These are phyloP conservation scores for Polysphondylium violaceum DNA, from an alignment of 78 protist genomes.

Conservation along the genomic window DNA sequence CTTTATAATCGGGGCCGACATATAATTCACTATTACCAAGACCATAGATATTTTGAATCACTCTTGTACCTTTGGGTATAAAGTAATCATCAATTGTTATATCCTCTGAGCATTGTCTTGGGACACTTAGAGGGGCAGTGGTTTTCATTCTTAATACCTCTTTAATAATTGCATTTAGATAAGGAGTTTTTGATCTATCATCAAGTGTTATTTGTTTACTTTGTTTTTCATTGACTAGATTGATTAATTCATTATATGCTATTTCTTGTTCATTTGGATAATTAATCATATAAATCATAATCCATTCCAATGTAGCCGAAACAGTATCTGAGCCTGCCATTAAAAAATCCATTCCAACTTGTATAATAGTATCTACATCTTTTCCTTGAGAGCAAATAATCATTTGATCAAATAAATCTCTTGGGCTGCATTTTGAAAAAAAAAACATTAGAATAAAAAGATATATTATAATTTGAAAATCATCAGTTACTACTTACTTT, in stretches of 20 bases:
- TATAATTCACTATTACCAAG: neutral
- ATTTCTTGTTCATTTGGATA: slow-evolving; percentile 43
- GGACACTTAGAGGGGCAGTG: slow-evolving; percentile 32
- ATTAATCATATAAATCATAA: slow-evolving; percentile 1
- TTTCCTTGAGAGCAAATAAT: slow-evolving; percentile 19
- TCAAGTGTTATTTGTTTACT: neutral
- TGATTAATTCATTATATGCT: slow-evolving; percentile 32
- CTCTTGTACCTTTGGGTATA: slow-evolving; percentile 49
- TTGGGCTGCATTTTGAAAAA: slow-evolving; percentile 4
- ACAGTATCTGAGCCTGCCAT: slow-evolving; percentile 37
- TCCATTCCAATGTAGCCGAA: slow-evolving; percentile 39
- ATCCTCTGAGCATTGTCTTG: slow-evolving; percentile 27
- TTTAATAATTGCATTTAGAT: slow-evolving; percentile 22
- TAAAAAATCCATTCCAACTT: slow-evolving; percentile 39
- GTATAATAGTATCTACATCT: neutral
- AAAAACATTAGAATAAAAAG: neutral
- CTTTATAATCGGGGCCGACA: neutral
- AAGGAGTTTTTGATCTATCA: slow-evolving; percentile 25
- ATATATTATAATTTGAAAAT: neutral
- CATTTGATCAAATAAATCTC: slow-evolving; percentile 51
- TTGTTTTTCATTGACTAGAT: no score
- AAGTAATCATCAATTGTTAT: slow-evolving; percentile 5
- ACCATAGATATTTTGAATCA: slow-evolving; percentile 21
- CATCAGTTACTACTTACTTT: neutral
- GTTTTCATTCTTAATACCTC: slow-evolving; percentile 33